Conservation (phyloP, 345 rosid species). For the Schrenkiella parvula region DNA sequence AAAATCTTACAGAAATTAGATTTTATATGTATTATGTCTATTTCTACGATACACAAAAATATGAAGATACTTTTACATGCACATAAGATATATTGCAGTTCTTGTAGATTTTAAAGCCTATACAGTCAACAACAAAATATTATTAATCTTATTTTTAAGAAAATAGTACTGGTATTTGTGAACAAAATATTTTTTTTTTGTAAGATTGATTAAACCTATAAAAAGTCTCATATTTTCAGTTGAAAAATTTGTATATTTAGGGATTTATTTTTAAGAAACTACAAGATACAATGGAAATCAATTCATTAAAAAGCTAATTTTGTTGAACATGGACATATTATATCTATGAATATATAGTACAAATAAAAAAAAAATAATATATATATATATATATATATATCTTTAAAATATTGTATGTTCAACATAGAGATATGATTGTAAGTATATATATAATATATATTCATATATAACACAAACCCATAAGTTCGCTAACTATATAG, state of each 20-base stretch:
- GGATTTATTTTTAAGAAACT: background rate
- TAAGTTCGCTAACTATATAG: background rate
- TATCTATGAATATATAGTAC: background rate
- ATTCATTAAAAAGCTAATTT: background rate
- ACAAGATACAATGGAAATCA: background rate
- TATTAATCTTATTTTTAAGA: background rate
- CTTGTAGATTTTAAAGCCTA: background rate
- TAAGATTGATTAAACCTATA: background rate
- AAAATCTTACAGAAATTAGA: background rate
- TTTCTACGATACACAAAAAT: too few species aligned
- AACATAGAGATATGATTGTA: background rate
- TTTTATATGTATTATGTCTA: background rate
- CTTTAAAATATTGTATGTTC: background rate
- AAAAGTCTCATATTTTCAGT: background rate
- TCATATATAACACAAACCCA: background rate
- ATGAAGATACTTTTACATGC: too few species aligned
- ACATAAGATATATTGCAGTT: background rate
- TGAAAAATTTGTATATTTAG: background rate
- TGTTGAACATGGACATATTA: background rate
- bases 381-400: background rate
- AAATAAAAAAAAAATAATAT: too few species aligned
- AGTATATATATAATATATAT: background rate
- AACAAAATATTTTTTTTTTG: background rate
- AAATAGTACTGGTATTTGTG: background rate
- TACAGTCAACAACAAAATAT: background rate